Percentiles rank a stretch among this genome's conserved stretches.
These are phyloP conservation scores for Hypoxylon rubiginosum DNA, from an alignment of 2,329 filamentous ascomycete genomes.

Conservation along the genomic window DNA sequence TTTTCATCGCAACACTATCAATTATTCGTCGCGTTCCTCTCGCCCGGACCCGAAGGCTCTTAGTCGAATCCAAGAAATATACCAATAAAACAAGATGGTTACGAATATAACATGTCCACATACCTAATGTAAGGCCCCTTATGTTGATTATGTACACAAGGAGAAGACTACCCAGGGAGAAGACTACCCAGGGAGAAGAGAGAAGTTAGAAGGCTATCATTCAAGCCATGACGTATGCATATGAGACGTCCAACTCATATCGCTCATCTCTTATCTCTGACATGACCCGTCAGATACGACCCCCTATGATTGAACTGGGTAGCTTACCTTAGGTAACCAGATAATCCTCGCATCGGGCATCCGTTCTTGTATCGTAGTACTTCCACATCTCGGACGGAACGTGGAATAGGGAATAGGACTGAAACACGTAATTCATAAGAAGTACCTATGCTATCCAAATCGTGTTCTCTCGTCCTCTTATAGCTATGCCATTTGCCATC, in stretches of 20 bases:
- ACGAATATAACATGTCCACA: no score
- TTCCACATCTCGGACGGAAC: no score
- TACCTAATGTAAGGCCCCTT: no score
- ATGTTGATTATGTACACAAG: no score
- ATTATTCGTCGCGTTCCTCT: background rate
- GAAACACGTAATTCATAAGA: background rate
- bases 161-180: no score
- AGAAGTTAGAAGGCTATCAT: background rate
- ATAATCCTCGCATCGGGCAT: no score
- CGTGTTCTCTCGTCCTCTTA: background rate
- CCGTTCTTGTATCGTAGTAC: no score
- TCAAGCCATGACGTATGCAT: background rate
- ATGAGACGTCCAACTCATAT: background rate
- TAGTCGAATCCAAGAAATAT: background rate
- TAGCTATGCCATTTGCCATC: constrained; percentile 2
- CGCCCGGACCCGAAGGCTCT: background rate
- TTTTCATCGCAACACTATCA: background rate
- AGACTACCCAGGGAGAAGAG: no score
- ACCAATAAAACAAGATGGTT: no score
- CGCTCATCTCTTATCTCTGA: background rate
- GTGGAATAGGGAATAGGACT: background rate
- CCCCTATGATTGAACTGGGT: no score
- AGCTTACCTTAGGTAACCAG: no score
- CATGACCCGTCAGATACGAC: background rate
- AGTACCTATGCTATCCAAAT: background rate